Evolutionary conservation across 2,329 filamentous ascomycete genomes (phyloP).

Genomic region (Botrytis elliptica): DNA sequence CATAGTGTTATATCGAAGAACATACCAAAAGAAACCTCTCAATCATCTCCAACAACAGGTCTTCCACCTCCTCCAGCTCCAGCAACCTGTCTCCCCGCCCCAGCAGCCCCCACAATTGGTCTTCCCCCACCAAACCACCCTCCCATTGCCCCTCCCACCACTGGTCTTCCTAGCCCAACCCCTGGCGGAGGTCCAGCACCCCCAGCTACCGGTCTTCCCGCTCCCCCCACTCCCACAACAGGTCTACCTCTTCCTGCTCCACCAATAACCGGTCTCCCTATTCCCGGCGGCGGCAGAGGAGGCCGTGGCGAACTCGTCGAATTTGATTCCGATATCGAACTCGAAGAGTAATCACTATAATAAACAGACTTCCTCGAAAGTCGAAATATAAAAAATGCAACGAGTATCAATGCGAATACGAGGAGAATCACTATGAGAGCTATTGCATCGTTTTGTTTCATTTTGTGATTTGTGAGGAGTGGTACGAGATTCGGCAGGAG

Average conservation of each 20-base stretch:
- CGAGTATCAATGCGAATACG: not conserved
- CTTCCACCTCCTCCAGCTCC: not conserved
- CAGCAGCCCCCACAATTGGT: not conserved
- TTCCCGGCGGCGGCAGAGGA: not conserved
- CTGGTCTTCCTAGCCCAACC: not conserved
- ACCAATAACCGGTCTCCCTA: not conserved
- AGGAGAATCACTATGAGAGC: slow-evolving; percentile 12
- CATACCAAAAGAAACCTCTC: not conserved
- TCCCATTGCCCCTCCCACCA: not conserved
- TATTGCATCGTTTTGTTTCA: slow-evolving; percentile 6
- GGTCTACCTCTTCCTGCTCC: not conserved
- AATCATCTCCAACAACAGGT: not conserved
- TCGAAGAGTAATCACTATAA: slow-evolving; percentile 10
- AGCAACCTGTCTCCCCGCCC: not conserved
- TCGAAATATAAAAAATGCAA: not conserved
- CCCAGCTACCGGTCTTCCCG: not conserved
- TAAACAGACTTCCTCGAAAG: not conserved
- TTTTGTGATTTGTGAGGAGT: not conserved
- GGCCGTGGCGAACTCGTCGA: not conserved
- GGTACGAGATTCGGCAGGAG: not conserved
- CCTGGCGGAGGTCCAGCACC: not conserved
- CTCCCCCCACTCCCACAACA: not conserved
- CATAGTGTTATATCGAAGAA: not conserved
- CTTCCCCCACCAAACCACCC: not conserved
- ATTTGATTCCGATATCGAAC: not conserved